Base-by-base conservation (phyloP, 257 asterid species). In the Jaltomata sinuosa region DNA sequence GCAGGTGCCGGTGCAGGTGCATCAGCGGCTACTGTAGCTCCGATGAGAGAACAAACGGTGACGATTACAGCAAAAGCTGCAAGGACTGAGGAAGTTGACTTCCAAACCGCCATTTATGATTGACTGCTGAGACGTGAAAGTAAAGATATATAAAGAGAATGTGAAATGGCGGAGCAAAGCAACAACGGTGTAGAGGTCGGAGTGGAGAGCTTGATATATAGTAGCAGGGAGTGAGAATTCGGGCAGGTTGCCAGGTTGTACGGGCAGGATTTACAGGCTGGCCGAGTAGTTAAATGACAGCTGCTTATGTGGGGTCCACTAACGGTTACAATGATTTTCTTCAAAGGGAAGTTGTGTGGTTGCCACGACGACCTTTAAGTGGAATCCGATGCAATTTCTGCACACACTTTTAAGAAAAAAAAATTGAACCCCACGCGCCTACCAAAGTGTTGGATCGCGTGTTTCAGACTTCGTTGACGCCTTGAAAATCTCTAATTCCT, bases 231-330 rank as follows among this genome's bases (percentile, higher is more conserved):
- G 32, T n/a, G 84, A 82, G 50, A 42, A 49, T 76, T 18, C 5
- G 94, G 94, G 92, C 89, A 89, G 88, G n/a, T 22, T 85, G 49
- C 53, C 14, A 53, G 91, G 87, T 65, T 80, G 86, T 47, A 52
- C 84, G 91, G 93, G 93, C 89, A 88, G 69, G 67, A 82, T 72
- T 68, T 77, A 90, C 93, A 90, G 91, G 84, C 92, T 92, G 92
- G 91, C 42, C 83, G 64, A 85, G 62, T 83, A 82, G 85, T 83
- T 38, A 85, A 82, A 67, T 61, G 25, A 10, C 15, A 45, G 12
- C 69, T 62, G 36, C 3, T 62, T 11, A 27, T 16, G 38, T 55
- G 50, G 86, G 71, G 36, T 45, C 83, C 83, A 84, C 62, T 29
- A 36, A 84, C 86, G 76, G 86, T 59, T 81, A 21, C 29, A 16